Evolutionary conservation across 768 basidiomycete genomes (phyloP), one percentile per base, ranked within the genome.

Genomic region (Tulasnella calospora): DNA sequence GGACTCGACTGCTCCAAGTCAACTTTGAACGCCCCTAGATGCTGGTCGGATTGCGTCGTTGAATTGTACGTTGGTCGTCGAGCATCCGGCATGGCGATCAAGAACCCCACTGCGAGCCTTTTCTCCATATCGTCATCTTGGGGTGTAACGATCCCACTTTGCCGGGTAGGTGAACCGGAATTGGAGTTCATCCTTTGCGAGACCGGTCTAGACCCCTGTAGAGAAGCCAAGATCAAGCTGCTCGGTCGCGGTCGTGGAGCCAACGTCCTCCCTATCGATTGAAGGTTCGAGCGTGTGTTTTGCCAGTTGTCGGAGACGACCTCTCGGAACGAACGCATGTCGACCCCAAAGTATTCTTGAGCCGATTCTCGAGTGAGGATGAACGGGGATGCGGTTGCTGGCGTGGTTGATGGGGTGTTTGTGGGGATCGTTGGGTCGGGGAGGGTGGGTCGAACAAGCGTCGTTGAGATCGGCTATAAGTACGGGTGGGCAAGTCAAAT

Each of bases 51-150:
- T 51, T 51, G 51, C 47, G 21, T 3, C 47, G 47, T 23, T 9
- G 47, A 23, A 17, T 47, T 12, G 46, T 78, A 78, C n/a, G 38
- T 70, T 13, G 35, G 79, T 15, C 44, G 17, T 15, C 19, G 40
- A 44, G 78, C 36, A 73, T 80, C 72, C 4, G 79, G 79, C 79
- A 80, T 79, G 40, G 79, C 79, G 30, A 80, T 80, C 41, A 80
- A 47, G 69, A 73, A 40, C 30, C 70, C 77, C 6, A 80, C 79
- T 3, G 79, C 41, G 30, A 80, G 51, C 57, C 79, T 51, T 15
- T 40, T 76, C 46, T 57, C 71, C 33, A 74, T 51, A n/a, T 47
- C 44, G 27, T 67, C 51, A 9, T 79, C 35, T 27, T 73, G 12
- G 10, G 41, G 57, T 21, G 38, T 79, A 69, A 41, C 10, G 70